Base-by-base conservation (phyloP, 176 grass and related monocot species). In the Elymus sibiricus region DNA sequence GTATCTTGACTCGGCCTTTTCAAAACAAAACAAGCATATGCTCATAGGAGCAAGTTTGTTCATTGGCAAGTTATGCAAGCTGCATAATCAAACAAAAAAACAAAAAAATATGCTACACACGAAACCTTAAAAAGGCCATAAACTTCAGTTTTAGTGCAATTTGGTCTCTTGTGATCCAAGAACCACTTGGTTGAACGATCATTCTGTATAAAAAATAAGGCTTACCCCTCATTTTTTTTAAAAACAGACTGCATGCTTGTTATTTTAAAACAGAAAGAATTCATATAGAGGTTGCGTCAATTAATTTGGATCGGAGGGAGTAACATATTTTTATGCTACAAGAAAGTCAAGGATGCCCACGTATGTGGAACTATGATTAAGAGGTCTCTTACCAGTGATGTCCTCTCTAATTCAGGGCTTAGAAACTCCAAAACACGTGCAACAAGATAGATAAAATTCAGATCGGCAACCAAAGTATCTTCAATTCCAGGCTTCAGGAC, bases 391-490 rank as follows among this genome's bases (percentile, higher is more conserved):
- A 98, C 96, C 86, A 98, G 82, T 76, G 96, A 98, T 59, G 91
- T 94, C 73, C 96, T 91, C n/a, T 89, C 89, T 58, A 98, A 82
- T 90, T 95, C 96, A 59, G 96, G 96, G 76, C 95, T 98, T 64
- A 95, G 40, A 65, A 95, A 98, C 71, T 98, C 96, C 81, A 98
- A 88, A 73, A 98, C 44, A n/a, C 96, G 88, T 83, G 82, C 92
- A 89, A 98, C 92, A 77, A 88, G 86, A 76, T 98, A 98, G 82
- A 98, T 78, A 83, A 98, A 95, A 84, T 98, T 98, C 78, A 98
- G 85, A 89, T 98, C 96, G 69, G 93, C 93, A 86, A 98, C 93
- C 85, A 95, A 82, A 84, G 91, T 89, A 78, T 98, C 91, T 92
- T 98, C 92, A 82, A 95, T 98, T 69, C 96, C 92, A 87, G 93